phyloP scores from a whole-genome alignment of 306 rosid genomes.

The Quercus mongolica region DNA sequence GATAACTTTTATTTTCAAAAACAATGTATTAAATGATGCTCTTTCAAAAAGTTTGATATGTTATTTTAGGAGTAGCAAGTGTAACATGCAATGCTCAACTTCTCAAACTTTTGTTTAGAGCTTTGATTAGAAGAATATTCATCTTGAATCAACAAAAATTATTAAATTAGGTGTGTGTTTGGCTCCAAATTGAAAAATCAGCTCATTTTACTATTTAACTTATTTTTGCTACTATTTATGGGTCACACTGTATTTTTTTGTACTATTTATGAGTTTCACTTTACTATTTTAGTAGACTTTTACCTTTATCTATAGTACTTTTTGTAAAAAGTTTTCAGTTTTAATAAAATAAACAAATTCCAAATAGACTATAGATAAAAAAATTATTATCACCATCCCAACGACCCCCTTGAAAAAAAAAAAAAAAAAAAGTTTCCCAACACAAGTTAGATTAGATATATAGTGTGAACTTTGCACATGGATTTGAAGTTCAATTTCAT shows the following conservation, averaged over 20 bases:
- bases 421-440: background rate
- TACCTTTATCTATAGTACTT: no score
- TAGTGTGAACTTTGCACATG: no score
- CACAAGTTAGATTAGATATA: no score
- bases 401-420: background rate
- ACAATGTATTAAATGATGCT: no score
- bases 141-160: background rate
- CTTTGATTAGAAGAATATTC: background rate
- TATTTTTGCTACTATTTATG: no score
- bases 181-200: no score
- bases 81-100: no score
- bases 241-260: rapidly evolving
- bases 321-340: rapidly evolving
- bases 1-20: no score
- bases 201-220: no score
- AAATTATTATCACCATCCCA: background rate
- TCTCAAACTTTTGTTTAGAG: background rate
- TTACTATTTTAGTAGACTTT: rapidly evolving
- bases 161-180: background rate
- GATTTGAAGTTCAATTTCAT: background rate
- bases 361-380: background rate
- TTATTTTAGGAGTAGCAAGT: no score
- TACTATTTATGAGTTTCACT: rapidly evolving
- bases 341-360: rapidly evolving
- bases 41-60: no score